Base-by-base conservation (phyloP, 768 basidiomycete genomes). In the Pisolithus sp. region DNA sequence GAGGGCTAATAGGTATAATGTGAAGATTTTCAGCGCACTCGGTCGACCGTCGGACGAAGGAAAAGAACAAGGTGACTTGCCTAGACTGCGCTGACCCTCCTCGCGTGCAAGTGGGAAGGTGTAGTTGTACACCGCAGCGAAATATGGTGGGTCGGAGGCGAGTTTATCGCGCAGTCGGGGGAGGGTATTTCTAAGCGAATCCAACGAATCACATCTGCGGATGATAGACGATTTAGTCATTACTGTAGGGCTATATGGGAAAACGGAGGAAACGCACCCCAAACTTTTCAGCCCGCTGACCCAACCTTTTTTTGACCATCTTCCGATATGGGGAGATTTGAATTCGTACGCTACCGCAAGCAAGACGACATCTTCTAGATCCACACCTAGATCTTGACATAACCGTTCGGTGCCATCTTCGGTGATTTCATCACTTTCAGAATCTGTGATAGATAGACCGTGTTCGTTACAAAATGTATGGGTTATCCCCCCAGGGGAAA, bases 291-390 rank as follows among this genome's bases (percentile, higher is more conserved):
- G 92, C 1, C 90, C 91, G 0, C 89, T 86, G 34, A 80, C 59
- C 89, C 89, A 94, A 0, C 81, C 84, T 53, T 79, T 71, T 56
- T 71, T 76, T 30, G 72, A 74, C 84, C 90, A 95, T 52, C 77
- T 73, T 2, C 87, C 90, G 48, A 94, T 72, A 53, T 71, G 60
- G 0, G 85, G 86, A 5, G 87, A 87, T 62, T 86, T 84, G 23
- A 92, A 76, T 59, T 92, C 88, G 59, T 76, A 89, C 8, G 91
- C 92, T 38, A 95, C 71, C 5, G 86, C 81, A 40, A 94, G 77
- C 48, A 94, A 72, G 7, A 91, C 88, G 21, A 89, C 83, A 59
- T 93, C 88, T 56, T 90, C 89, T 1, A 85, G 86, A 58, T 88
- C 73, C 15, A 89, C 81, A 1, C 62, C 70, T 1, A 90, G 71